Evolutionary conservation across 164 flowering plant genomes (phyloP), one percentile per base, ranked within the genome.

Genomic region (Chimonanthus praecox): DNA sequence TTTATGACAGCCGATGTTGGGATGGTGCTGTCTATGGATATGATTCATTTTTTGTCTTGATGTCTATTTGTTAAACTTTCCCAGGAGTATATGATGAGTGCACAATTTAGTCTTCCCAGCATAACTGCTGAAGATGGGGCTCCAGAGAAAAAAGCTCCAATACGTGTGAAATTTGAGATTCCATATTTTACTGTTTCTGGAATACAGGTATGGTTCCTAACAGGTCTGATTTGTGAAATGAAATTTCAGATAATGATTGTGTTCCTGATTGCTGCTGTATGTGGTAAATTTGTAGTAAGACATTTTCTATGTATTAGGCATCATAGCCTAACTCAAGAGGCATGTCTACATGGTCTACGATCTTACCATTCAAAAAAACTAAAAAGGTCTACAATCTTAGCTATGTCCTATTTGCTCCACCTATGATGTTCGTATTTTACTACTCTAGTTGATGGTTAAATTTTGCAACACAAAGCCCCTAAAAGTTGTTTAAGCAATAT

Each of bases 151-250:
- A 95, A 90, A 76, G 98, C 99, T 80, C 99, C 99, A 3, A 93
- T 95, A 61, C 91, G 94, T 63, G 97, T 95, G 81, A 93, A 95
- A 84, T 95, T 95, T 81, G 99, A 95, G 82, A 93, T 95, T 75
- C 99, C 99, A 61, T 95, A 95, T 81, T 95, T 95, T 78, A 93
- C 99, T 7, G 96, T 95, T 70, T 95, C 98, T 10, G 99, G 98
- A 71, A 95, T 95, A 74, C 98, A 95, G 98, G 99, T 95, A 83
- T 63, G 78, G 47, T 63, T 48, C 71, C 47, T 7, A 47, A 68
- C 68, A 13, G 16, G 1, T 13, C 47, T 66, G 68, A 54, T 54
- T 45, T 63, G 7, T 44, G 21, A 66, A 66, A 45, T 43, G 49
- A 7, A 44, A 10, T 66, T 2, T 33, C 3, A 10, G 47, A 44